A percentile compares a stretch with the other conserved stretches of the same genome.
Conservation (phyloP, 2,329 filamentous ascomycete species). For the Colletotrichum spinosum region DNA sequence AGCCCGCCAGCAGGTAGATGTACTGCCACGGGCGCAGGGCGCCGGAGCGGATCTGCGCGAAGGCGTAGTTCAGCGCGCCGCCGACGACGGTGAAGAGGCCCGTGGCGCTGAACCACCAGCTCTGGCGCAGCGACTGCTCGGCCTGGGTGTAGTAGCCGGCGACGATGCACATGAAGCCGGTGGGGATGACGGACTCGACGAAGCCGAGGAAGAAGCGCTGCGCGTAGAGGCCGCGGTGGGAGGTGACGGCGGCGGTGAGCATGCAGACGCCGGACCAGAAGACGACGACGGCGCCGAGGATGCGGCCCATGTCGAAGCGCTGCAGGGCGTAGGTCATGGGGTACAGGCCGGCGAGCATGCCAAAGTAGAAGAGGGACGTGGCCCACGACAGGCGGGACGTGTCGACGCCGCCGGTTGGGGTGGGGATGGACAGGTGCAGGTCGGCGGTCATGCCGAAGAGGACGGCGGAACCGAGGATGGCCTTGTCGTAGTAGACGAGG, state of each 20-base stretch:
- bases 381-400: conserved; percentile 80
- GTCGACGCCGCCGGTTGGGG: conserved; percentile 63
- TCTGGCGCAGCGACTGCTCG: conserved; percentile 74
- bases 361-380: conserved; percentile 84
- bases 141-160: conserved; percentile 72
- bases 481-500: conserved; percentile 64
- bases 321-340: conserved; percentile 79
- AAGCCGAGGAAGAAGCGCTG: conserved; percentile 75
- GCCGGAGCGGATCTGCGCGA: conserved; percentile 70
- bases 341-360: conserved; percentile 79
- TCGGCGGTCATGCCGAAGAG: conserved; percentile 83
- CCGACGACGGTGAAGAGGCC: conserved; percentile 73
- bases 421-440: conserved; percentile 65
- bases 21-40: conserved; percentile 74
- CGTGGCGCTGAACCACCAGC: conserved; percentile 73
- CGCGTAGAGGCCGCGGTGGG: conserved; percentile 71
- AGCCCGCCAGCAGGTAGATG: conserved; percentile 75
- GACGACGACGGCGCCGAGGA: conserved; percentile 72
- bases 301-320: conserved; percentile 72
- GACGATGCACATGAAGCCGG: conserved; percentile 74
- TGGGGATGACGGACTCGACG: conserved; percentile 73
- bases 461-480: conserved; percentile 78
- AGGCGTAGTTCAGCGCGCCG: conserved; percentile 74
- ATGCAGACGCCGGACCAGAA: conserved; percentile 77
- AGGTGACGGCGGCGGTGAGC: conserved; percentile 74